Conservation (phyloP, 1,284 basidiomycete genomes). For the Abortiporus biennis region DNA sequence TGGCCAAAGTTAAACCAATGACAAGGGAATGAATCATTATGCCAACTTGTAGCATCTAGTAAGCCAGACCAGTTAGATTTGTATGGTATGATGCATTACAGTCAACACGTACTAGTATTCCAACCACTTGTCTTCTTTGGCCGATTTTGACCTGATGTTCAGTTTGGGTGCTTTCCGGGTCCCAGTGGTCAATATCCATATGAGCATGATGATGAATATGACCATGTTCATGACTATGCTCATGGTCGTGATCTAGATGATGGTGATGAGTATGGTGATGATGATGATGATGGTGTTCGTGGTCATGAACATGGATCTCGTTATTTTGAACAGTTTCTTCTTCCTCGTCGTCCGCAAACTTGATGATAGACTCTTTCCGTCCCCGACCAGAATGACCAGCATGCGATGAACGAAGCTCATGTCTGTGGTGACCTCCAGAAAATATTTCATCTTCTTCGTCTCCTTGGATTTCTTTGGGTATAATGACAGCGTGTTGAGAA, state of each 20-base stretch:
- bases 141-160: conserved; percentile 32
- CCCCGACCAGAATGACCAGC: conserved; percentile 25
- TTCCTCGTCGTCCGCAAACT: neutral
- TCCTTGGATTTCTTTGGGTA: too few species aligned
- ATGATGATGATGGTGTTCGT: conserved; percentile 12
- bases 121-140: conserved; percentile 52
- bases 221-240: neutral
- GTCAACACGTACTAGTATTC: conserved; percentile 45
- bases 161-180: conserved; percentile 7
- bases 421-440: conserved; percentile 35
- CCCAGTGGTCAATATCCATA: conserved; percentile 22
- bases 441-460: conserved; percentile 16
- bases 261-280: conserved; percentile 4
- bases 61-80: neutral
- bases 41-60: conserved; percentile 68
- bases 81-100: neutral
- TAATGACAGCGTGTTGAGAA: too few species aligned
- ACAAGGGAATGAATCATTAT: conserved; percentile 83
- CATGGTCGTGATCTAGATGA: conserved; percentile 12
- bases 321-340: neutral
- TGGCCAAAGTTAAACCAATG: conserved; percentile 66
- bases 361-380: neutral
- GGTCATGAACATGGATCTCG: conserved; percentile 8
- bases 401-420: conserved; percentile 33
- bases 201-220: conserved; percentile 17